Base-by-base conservation (phyloP, 2,329 filamentous ascomycete species). In the Grosmannia penicillata region DNA sequence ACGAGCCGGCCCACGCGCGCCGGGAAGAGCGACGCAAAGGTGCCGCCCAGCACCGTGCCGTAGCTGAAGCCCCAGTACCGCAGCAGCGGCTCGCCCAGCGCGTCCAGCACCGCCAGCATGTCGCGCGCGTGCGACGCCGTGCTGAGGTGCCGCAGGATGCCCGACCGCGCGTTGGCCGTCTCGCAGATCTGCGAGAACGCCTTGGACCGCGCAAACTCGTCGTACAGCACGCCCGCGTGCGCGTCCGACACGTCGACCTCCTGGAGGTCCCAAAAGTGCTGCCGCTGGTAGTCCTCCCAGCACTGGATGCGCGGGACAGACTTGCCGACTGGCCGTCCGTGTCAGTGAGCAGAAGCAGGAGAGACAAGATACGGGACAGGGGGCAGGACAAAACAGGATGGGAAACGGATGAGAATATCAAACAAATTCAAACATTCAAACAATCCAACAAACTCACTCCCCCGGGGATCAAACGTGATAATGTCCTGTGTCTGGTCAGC, bases 61-160 rank as follows among this genome's bases (percentile, higher is more conserved):
- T 72, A 72, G 44, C 66, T 70, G 41, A 70, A 64, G 1, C 68
- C 69, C 67, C 67, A 72, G 48, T 69, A 72, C 32, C 55, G 57
- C 7, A 69, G 53, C 51, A 58, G 62, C 4, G 56, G 49, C 37
- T 62, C 47, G 2, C 62, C 63, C 6, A 57, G 55, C 45, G 59
- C 54, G 24, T 59, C 40, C 14, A 66, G 49, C 10, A 69, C 61
- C 46, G 62, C 64, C 0, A 68, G 56, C 60, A 69, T 57, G 43
- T 69, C 65, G 15, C 64, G 52, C 0, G 62, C 65, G 27, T 62
- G 56, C 4, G 59, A 64, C 1, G 59, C 54, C 6, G 63, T 67
- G 43, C 63, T 56, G 9, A 62, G 51, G 43, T 68, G 60, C 5
- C 43, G 42, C 29, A 68, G 48, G 18, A 68, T 51, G 4, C 52